Percentiles rank a stretch among this genome's conserved stretches.
phyloP scores from a whole-genome alignment of 441 rosid genomes.

The Erodium trifolium region DNA sequence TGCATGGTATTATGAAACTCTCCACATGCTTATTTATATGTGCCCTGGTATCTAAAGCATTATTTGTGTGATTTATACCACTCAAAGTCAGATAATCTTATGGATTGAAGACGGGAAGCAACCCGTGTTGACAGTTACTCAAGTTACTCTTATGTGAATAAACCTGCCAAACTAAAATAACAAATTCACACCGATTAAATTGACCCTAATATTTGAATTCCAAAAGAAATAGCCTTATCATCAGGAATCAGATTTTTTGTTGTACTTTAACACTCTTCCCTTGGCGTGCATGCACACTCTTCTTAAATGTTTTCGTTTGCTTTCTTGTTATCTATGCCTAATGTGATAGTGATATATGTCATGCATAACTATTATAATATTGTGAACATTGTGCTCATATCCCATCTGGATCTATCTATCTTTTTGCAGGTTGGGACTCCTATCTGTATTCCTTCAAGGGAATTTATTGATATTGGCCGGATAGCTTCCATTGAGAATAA shows the following conservation, averaged over 20 bases:
- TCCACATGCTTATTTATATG: background rate
- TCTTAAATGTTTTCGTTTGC: background rate
- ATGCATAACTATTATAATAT: background rate
- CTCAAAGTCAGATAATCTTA: background rate
- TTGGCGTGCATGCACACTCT: background rate
- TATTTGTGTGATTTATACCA: background rate
- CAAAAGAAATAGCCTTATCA: background rate
- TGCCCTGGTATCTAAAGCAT: background rate
- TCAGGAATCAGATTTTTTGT: background rate
- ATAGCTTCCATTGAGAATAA: slow-evolving; percentile 79
- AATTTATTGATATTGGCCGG: slow-evolving; percentile 78
- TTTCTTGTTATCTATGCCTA: background rate
- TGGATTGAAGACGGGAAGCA: background rate
- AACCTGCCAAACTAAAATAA: background rate
- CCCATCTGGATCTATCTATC: background rate
- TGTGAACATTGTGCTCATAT: background rate
- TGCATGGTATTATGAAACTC: background rate
- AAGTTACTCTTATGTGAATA: background rate
- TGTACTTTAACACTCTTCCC: background rate
- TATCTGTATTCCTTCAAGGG: slow-evolving; percentile 73
- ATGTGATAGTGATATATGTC: slow-evolving; percentile 1
- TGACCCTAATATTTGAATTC: background rate
- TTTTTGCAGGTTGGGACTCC: slow-evolving; percentile 77
- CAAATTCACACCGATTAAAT: background rate
- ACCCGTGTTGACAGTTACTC: background rate